Evolutionary conservation across 805 yeast genomes (phyloP).

Genomic region (Scheffersomyces stipitis): DNA sequence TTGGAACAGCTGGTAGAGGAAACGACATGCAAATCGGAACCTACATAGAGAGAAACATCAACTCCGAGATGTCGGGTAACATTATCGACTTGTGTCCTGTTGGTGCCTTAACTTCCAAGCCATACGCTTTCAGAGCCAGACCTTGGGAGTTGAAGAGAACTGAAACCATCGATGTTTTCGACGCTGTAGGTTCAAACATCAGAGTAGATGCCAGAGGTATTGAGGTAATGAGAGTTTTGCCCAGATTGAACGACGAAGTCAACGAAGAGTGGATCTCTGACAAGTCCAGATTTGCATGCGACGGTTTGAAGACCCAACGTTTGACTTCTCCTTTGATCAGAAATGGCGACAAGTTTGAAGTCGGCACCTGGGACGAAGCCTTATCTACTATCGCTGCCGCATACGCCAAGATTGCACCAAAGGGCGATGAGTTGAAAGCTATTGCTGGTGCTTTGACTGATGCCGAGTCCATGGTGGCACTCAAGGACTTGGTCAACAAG

Average conservation of each 20-base stretch:
- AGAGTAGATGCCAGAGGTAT: conserved; percentile 86
- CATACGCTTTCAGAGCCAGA: conserved; percentile 88
- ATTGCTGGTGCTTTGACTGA: conserved; percentile 80
- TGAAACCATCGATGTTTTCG: conserved; percentile 81
- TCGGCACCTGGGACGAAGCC: conserved; percentile 88
- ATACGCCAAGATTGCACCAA: conserved; percentile 52
- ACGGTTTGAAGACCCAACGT: conserved; percentile 83
- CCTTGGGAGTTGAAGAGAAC: conserved; percentile 93
- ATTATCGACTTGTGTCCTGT: conserved; percentile 88
- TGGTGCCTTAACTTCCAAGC: conserved; percentile 87
- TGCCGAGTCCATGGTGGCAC: conserved; percentile 78
- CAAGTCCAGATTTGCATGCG: conserved; percentile 82
- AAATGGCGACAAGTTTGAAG: conserved; percentile 65
- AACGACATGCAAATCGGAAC: conserved; percentile 92
- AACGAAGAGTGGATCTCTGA: conserved; percentile 93
- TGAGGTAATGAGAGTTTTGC: conserved; percentile 84
- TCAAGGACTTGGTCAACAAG: conserved; percentile 74
- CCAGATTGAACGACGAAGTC: conserved; percentile 80
- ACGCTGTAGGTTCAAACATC: conserved; percentile 78
- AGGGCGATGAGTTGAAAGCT: conserved; percentile 74
- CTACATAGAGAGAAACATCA: conserved; percentile 78
- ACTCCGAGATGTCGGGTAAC: conserved; percentile 84
- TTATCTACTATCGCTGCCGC: conserved; percentile 67
- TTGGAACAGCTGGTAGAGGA: conserved; percentile 88
- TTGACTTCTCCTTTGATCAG: conserved; percentile 77